Evolutionary conservation across 345 rosid species (phyloP).

Genomic region (Aurinia saxatilis): DNA sequence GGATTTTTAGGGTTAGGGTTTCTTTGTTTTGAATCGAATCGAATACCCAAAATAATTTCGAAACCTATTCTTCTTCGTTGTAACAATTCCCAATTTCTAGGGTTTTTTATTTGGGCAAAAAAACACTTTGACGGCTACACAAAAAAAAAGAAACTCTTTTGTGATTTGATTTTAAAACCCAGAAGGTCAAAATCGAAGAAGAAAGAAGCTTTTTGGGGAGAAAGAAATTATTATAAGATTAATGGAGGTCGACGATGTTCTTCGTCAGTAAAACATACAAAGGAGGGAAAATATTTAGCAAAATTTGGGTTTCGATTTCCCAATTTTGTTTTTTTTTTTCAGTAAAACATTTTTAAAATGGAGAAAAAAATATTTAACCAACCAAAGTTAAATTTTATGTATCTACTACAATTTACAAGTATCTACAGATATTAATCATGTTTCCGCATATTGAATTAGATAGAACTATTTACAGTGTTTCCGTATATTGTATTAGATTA

Average conservation of each 20-base stretch:
- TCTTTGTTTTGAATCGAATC: conserved; percentile 10
- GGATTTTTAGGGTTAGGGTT: conserved; percentile 23
- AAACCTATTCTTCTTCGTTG: not conserved
- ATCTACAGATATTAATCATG: too few species aligned
- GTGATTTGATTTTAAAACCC: not conserved
- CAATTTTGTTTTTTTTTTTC: not conserved
- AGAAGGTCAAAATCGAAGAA: conserved; percentile 22
- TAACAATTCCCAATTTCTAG: conserved; percentile 22
- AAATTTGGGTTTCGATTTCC: conserved; percentile 16
- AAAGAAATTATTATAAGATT: not conserved
- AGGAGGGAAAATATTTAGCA: conserved; percentile 22
- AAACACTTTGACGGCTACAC: not conserved
- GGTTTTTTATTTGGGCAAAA: not conserved
- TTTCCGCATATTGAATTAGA: too few species aligned
- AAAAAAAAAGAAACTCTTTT: conserved; percentile 7
- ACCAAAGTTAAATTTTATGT: not conserved
- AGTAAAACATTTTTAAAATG: not conserved
- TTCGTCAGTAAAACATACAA: conserved; percentile 6
- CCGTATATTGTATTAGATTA: too few species aligned
- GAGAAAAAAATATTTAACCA: not conserved
- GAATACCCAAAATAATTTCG: too few species aligned
- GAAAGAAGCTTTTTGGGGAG: not conserved
- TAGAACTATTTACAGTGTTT: too few species aligned
- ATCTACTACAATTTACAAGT: not conserved
- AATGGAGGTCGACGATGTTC: conserved; percentile 16